phyloP scores from a whole-genome alignment of 2,329 filamentous ascomycete species.

The Aplosporella prunicola region DNA sequence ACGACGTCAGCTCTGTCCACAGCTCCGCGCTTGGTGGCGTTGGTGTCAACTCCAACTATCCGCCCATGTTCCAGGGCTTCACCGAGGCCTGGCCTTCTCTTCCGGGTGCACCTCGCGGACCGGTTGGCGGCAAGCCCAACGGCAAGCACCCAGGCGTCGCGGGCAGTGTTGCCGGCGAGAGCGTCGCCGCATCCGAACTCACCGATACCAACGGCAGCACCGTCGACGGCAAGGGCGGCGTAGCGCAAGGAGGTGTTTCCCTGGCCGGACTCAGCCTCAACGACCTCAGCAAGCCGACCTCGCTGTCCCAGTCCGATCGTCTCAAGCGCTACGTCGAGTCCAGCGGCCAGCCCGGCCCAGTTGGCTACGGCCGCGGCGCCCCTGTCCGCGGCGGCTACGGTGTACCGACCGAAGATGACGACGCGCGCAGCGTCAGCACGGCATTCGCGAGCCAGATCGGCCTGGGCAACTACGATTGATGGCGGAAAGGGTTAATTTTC shows the following conservation, averaged over 20 bases:
- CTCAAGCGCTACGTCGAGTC: conserved; percentile 91
- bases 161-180: conserved; percentile 82
- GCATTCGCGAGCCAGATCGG: conserved; percentile 94
- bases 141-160: conserved; percentile 40
- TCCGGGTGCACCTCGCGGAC: conserved; percentile 55
- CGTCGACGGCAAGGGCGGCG: conserved; percentile 58
- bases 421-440: conserved; percentile 91
- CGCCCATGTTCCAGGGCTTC: conserved; percentile 92
- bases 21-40: conserved; percentile 82
- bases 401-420: conserved; percentile 61
- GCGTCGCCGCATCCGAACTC: conserved; percentile 80
- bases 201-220: conserved; percentile 76
- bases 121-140: conserved; percentile 49
- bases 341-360: conserved; percentile 48
- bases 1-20: conserved; percentile 94
- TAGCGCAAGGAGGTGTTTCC: conserved; percentile 79
- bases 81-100: conserved; percentile 83
- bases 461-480: conserved; percentile 50
- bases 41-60: conserved; percentile 73
- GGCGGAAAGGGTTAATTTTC: too few relatives aligned
- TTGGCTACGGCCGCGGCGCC: conserved; percentile 30
- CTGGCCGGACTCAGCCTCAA: conserved; percentile 72
- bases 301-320: conserved; percentile 75
- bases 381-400: conserved; percentile 30
- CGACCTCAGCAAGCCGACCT: conserved; percentile 60